Base-by-base conservation (phyloP, 441 rosid species). In the Gossypium schwendimanii region DNA sequence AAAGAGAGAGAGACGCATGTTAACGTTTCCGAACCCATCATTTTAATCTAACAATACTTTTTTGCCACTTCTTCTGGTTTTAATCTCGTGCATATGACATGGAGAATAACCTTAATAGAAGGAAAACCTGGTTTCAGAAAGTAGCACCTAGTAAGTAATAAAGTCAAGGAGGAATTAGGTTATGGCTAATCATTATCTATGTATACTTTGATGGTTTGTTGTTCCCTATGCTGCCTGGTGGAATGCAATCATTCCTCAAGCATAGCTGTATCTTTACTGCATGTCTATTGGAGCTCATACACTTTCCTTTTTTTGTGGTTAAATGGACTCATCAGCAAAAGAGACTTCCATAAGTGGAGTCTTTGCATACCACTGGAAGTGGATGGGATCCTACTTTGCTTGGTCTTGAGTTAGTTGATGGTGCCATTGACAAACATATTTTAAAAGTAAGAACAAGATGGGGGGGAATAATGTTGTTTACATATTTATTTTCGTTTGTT, bases 71-170 rank as follows among this genome's bases (percentile, higher is more conserved):
- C 41, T 66, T 66, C 41, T 4, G 33, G 58, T 2, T 66, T 66
- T 47, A 49, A 10, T 47, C 5, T 47, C 3, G 0, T 49, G 12
- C 60, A 28, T 50, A 50, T 68, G 23, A 18, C 5, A 1, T 50
- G 47, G 47, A 68, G 26, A 68, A 50, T 50, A 68, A 50, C n/a
- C 24, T 49, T 66, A 47, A 2, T 47, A 66, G 53, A 45, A 66
- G 39, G 58, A 26, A n/a, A 15, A 67, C 45, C 45, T 68, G 3
- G 26, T 68, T 67, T 50, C 5, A 58, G 45, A 50, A 47, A 67
- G 55, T 65, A 65, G 39, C 55, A 45, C 49, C 31, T 59, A 59
- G 21, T 23, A 28, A 45, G 15, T 50, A 26, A 67, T 67, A 50
- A 49, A 50, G 23, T 28, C n/a, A 50, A 67, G 59, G 59, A 47